A percentile compares a stretch with the other conserved stretches of the same genome.
Evolutionary conservation across 352 stramenopile species (phyloP).

Genomic region (Plasmopara muralis): DNA sequence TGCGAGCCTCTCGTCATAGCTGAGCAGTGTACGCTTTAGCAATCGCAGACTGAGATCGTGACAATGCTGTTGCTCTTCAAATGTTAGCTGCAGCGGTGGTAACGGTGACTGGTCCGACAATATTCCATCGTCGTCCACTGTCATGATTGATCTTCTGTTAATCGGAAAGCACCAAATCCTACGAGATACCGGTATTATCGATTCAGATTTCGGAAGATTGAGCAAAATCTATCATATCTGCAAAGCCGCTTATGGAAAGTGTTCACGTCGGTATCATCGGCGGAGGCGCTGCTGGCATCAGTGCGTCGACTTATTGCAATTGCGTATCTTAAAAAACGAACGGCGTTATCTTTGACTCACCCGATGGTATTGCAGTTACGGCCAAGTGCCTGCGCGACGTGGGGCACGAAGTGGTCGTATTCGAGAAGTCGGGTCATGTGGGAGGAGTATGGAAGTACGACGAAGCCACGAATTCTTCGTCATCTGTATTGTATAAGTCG

Average conservation of each 20-base stretch:
- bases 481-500: constrained; percentile 68
- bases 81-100: constrained; percentile 20
- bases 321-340: neutral
- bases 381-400: constrained; percentile 59
- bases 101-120: constrained; percentile 29
- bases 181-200: neutral
- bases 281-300: constrained; percentile 65
- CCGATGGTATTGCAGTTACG: constrained; percentile 37
- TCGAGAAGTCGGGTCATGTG: constrained; percentile 55
- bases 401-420: constrained; percentile 62
- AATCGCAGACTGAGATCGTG: constrained; percentile 29
- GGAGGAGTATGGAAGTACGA: constrained; percentile 81
- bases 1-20: constrained; percentile 28
- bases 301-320: constrained; percentile 27
- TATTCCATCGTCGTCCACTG: constrained; percentile 10
- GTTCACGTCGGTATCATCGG: constrained; percentile 63
- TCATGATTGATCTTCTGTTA: constrained; percentile 8
- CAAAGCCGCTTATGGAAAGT: neutral
- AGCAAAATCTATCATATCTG: neutral
- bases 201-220: neutral
- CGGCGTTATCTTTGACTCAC: neutral
- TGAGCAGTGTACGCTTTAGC: constrained; percentile 31
- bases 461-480: constrained; percentile 33
- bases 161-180: constrained; percentile 1
- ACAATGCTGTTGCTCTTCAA: constrained; percentile 28